Evolutionary conservation across 257 asterid species (phyloP), one percentile per base, ranked within the genome.

Genomic region (Solanum sejunctum): DNA sequence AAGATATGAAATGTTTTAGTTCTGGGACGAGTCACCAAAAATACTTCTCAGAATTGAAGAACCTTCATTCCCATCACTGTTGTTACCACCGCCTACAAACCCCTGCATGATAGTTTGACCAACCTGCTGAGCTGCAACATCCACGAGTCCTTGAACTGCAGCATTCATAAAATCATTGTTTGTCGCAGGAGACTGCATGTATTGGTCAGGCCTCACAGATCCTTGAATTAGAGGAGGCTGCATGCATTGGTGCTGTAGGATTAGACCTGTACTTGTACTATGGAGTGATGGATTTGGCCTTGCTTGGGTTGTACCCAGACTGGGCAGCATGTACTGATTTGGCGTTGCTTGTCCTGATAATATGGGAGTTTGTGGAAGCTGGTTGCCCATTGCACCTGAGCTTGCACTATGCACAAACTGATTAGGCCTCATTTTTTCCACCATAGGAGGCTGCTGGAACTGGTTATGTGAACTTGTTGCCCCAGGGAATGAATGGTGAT

Each of bases 81-180:
- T 84, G 9, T 54, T 77, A 18, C 66, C 86, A 15, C 82, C 86
- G 10, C 85, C 87, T 3, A 88, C 13, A 43, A 89, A 78, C 28
- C 85, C 88, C 72, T 90, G 90, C 85, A 85, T 86, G 17, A 86
- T 81, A 9, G 86, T 39, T 88, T 88, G 92, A 13, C 91, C 94
- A 12, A 88, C 86, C 67, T 71, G 90, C 84, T 91, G 94, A 17
- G 87, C 80, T 32, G 86, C 88, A 41, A 93, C 93, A 72, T 90
- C 92, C 64, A 87, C 91, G 20, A 88, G 13, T 47, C 93, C 93
- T 51, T 84, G 85, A 71, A 86, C 7, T n/a, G 88, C 93, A 7
- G 87, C 86, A 83, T 32, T 78, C 90, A 88, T 41, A 61, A 92
- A 36, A 85, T 32, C 73, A 36, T 82, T 86, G 49, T 78, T 28